Percentiles rank a stretch among this genome's conserved stretches.
Conservation (phyloP, 2,329 filamentous ascomycete species). For the Penicillium sp. region DNA sequence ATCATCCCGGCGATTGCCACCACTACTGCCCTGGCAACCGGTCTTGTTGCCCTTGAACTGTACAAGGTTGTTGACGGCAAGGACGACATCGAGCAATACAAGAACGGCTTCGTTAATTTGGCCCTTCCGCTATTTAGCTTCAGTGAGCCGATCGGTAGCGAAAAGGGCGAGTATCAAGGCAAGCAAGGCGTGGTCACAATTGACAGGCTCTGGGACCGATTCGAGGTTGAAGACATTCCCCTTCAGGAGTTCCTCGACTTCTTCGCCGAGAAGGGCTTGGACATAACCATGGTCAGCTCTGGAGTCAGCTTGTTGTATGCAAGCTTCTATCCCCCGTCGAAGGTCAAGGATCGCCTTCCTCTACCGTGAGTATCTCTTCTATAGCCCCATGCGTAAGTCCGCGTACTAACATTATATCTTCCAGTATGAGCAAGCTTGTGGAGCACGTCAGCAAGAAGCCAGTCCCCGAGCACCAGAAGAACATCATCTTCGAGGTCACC, state of each 20-base stretch:
- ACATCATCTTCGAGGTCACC: constrained; percentile 94
- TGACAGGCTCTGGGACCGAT: constrained; percentile 97
- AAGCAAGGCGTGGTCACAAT: constrained; percentile 73
- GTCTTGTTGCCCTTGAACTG: constrained; percentile 84
- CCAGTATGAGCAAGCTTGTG: constrained; percentile 80
- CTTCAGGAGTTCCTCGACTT: constrained; percentile 77
- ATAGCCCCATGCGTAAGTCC: neutral
- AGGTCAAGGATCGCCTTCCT: constrained; percentile 75
- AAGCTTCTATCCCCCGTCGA: constrained; percentile 80
- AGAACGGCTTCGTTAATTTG: constrained; percentile 97
- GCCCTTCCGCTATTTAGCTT: constrained; percentile 97
- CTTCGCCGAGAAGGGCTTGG: constrained; percentile 77
- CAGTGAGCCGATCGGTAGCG: constrained; percentile 91
- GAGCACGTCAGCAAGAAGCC: constrained; percentile 88
- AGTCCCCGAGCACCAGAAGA: constrained; percentile 86
- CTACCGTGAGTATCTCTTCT: constrained; percentile 57
- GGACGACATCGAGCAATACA: constrained; percentile 95
- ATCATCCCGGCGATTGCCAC: constrained; percentile 99
- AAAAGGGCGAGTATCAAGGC: constrained; percentile 85
- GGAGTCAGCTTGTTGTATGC: constrained; percentile 93
- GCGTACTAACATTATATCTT: constrained; percentile 26
- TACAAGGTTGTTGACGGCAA: constrained; percentile 98
- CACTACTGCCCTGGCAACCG: constrained; percentile 91
- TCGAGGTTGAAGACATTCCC: constrained; percentile 83
- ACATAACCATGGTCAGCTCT: constrained; percentile 91